Base-by-base conservation (phyloP, 768 basidiomycete genomes). In the Boletus sp. region DNA sequence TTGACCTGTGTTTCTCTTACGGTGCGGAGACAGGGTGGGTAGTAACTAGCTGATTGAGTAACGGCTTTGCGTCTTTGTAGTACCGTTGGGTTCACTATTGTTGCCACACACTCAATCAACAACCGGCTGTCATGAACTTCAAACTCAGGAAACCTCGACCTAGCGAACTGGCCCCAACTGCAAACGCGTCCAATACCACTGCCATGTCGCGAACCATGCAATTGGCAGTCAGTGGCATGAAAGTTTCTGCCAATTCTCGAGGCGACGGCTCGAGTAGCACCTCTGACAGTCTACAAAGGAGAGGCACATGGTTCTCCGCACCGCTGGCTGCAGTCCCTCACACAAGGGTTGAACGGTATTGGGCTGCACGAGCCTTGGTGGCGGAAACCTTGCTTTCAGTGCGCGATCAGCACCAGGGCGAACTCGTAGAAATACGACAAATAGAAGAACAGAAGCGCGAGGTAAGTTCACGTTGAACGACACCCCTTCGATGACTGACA, bases 351-450 rank as follows among this genome's bases (percentile, higher is more conserved):
- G 85, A 84, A 61, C 83, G 81, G 57, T 87, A 87, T 64, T 90
- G 89, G 89, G 84, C 83, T 29, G 73, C 80, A 15, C 81, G 88
- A 4, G 86, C 88, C 4, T 61, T 87, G 24, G 77, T 80, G 4
- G 87, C 87, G 1, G 89, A 90, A 66, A 79, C 83, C 3, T 68
- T 86, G 39, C 75, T 90, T 3, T 70, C 77, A 0, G 80, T 80
- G 28, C 76, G 77, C 39, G 73, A 74, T 33, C 69, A 65, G 18
- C 83, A 87, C 65, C 77, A 79, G 42, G 67, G 68, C 11, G 85
- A 87, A 47, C 63, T 87, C 33, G 74, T 70, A 55, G 71, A 66
- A 15, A 49, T 83, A 48, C 71, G 76, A 50, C 64, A 70, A 35
- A 62, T 59, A 1, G 79, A 80, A 60, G 81, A 81, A 49, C 57